Conservation (phyloP, 192 early-diverging fungal species). For the Blastocladiella britannica region DNA sequence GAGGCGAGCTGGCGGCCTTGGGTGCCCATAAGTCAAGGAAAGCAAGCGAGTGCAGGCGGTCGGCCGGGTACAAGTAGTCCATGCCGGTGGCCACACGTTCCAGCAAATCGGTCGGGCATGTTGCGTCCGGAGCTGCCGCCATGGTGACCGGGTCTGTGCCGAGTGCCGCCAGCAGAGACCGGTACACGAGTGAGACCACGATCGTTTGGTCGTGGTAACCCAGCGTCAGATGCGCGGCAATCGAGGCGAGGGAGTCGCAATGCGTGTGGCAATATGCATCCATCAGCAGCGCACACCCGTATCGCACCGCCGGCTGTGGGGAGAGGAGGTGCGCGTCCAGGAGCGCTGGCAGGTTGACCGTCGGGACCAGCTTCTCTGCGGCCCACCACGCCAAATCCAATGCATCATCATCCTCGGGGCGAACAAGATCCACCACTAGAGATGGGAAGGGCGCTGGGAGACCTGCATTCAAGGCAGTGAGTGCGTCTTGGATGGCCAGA, state of each 20-base stretch:
- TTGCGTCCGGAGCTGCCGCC: not conserved
- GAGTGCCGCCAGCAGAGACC: not conserved
- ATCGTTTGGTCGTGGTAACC: not conserved
- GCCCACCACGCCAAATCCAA: not conserved
- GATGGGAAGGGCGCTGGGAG: no score
- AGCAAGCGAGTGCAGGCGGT: not conserved
- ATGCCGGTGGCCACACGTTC: not conserved
- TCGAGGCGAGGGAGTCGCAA: not conserved
- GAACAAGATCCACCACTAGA: no score
- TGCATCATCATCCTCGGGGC: not conserved
- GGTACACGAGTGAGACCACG: not conserved
- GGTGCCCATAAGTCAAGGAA: not conserved
- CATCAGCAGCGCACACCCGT: not conserved
- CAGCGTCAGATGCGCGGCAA: not conserved
- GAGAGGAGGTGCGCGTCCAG: not conserved
- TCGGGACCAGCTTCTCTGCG: not conserved
- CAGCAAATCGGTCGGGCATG: not conserved
- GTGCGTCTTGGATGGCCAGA: no score
- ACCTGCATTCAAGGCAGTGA: no score
- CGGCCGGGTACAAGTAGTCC: not conserved
- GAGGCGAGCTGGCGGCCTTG: no score
- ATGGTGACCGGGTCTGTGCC: not conserved
- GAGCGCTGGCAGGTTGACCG: not conserved
- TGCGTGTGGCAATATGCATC: not conserved
- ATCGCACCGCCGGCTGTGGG: not conserved